Base-by-base conservation (phyloP, 2,329 filamentous ascomycete genomes). In the Uncinocarpus reesii region DNA sequence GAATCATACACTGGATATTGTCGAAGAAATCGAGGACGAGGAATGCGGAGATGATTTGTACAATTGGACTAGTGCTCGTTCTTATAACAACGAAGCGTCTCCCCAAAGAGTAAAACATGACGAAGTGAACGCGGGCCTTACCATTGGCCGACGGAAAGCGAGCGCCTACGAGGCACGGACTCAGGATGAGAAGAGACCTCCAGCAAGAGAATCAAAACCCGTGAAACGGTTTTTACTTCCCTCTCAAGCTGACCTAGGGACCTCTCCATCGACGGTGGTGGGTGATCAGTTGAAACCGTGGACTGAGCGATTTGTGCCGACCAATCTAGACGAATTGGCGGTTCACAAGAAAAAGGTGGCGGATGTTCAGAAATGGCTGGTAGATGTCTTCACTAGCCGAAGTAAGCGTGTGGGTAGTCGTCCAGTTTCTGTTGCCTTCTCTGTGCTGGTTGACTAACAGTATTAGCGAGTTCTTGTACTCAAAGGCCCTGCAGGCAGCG, bases 261-360 rank as follows among this genome's bases (percentile, higher is more conserved):
- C 15, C 23, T 18, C 36, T 21, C 8, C 2, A 10, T 16, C 15
- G 7, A 42, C 77, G 83, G 13, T 5, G 4, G 11, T 24, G 6
- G 0, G 6, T 41, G 26, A 28, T 26, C 35, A 47, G 16, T 18
- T 41, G 36, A 45, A 35, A 21, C 88, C 90, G 2, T 96, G 90
- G 90, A 84, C 84, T 13, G 89, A 95, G 57, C 79, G 81, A 56
- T 96, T 87, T 64, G 81, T 78, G 1, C 90, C 90, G 0, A 59
- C 64, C 2, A 83, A 77, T 56, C 64, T 95, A 10, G 81, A 88
- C 13, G 90, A 96, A 67, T 71, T 98, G 38, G 90, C 84, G 0
- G 90, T 98, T 15, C 89, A 98, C 65, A 95, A 93, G 71, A 92
- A 79, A 58, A 98, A 98, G 65, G 85, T 96, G 4, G 69, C 79